A percentile compares a stretch with the other conserved stretches of the same genome.
Conservation (phyloP, 345 rosid genomes). For the Excoecaria cochinchinensis region DNA sequence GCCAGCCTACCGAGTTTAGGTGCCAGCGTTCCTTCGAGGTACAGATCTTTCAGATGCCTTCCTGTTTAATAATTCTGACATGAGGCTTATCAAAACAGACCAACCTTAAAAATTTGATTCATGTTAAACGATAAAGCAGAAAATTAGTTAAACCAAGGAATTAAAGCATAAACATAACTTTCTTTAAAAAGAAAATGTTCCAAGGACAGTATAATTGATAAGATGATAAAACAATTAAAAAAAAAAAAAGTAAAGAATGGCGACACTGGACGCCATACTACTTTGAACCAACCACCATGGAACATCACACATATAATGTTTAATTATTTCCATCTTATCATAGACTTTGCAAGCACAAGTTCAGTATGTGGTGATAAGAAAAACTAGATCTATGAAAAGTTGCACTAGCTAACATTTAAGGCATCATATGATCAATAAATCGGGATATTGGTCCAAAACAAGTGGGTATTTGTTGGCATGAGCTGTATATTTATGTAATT, state of each 20-base stretch:
- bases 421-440: background rate
- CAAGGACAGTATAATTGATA: background rate
- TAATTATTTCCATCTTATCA: too few relatives aligned
- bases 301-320: too few relatives aligned
- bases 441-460: background rate
- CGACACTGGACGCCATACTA: background rate
- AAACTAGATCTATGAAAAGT: background rate
- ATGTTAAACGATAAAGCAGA: background rate
- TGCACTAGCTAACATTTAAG: background rate
- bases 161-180: background rate
- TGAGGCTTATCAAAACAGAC: conserved; percentile 3
- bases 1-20: conserved; percentile 64
- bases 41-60: conserved; percentile 71
- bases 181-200: background rate
- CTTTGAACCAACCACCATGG: too few relatives aligned
- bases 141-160: background rate
- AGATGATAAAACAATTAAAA: background rate
- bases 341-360: background rate
- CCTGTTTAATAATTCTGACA: conserved; percentile 21
- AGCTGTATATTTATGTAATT: too few relatives aligned
- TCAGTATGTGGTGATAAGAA: background rate
- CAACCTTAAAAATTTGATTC: background rate
- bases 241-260: background rate
- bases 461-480: too few relatives aligned
- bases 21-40: conserved; percentile 65